Conservation (phyloP, 1,139 yeast genomes). For the Blastobotrys proliferans region DNA sequence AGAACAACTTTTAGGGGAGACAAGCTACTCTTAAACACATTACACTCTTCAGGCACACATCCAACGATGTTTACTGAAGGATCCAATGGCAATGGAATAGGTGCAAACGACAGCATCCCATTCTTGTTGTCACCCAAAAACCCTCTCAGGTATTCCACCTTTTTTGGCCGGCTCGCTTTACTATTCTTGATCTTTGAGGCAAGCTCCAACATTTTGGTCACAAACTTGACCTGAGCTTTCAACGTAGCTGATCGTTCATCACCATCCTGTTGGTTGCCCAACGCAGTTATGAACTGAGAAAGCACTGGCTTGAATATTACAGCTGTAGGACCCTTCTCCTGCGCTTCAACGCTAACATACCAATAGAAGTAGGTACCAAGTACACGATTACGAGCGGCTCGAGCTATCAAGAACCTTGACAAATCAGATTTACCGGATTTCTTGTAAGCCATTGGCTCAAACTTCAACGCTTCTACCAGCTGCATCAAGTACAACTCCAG, state of each 20-base stretch:
- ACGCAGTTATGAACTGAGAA: slow-evolving; percentile 32
- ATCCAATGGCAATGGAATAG: slow-evolving; percentile 68
- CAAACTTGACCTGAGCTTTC: slow-evolving; percentile 43
- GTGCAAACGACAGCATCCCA: slow-evolving; percentile 44
- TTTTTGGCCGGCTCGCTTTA: slow-evolving; percentile 55
- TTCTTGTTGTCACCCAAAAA: slow-evolving; percentile 37
- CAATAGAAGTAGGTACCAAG: slow-evolving; percentile 86
- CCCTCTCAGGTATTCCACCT: slow-evolving; percentile 44
- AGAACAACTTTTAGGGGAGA: slow-evolving; percentile 83
- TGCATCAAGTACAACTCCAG: slow-evolving; percentile 78
- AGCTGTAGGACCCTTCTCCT: slow-evolving; percentile 20
- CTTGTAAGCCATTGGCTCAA: slow-evolving; percentile 42
- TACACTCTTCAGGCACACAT: slow-evolving; percentile 71
- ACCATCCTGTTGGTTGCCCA: slow-evolving; percentile 31
- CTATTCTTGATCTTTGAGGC: slow-evolving; percentile 43
- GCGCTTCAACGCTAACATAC: slow-evolving; percentile 82
- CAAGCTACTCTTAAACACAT: slow-evolving; percentile 85
- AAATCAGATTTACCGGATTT: slow-evolving; percentile 46
- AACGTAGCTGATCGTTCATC: slow-evolving; percentile 30
- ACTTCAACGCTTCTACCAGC: slow-evolving; percentile 86
- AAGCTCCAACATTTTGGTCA: slow-evolving; percentile 40
- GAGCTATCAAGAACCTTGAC: slow-evolving; percentile 71
- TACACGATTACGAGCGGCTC: slow-evolving; percentile 61
- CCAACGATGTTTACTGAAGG: slow-evolving; percentile 68
- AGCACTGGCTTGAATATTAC: slow-evolving; percentile 28